Percentiles rank a stretch among this genome's conserved stretches.
Conservation (phyloP, 2,329 filamentous ascomycete species). For the Colletotrichum chlorophyti region DNA sequence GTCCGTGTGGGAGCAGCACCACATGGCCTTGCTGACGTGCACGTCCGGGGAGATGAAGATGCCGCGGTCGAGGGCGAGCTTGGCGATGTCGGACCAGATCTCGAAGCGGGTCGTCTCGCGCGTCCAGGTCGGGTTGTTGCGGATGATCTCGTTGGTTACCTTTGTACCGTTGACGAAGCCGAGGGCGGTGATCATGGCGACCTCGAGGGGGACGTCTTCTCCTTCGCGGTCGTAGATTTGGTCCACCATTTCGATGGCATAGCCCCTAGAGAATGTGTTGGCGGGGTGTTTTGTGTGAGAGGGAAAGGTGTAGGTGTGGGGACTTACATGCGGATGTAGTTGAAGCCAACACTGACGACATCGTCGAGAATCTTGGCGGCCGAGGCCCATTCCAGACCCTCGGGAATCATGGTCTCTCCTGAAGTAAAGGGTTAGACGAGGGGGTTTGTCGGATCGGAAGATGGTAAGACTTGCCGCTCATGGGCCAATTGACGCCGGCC, state of each 20-base stretch:
- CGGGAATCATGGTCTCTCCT: constrained; percentile 63
- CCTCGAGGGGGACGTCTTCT: constrained; percentile 45
- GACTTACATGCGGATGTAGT: constrained; percentile 54
- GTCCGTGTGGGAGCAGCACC: constrained; percentile 55
- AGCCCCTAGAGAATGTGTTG: constrained; percentile 42
- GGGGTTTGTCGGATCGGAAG: constrained; percentile 38
- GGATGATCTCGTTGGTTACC: constrained; percentile 52
- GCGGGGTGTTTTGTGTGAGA: too few relatives aligned
- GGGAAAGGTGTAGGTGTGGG: too few relatives aligned
- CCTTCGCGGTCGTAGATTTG: constrained; percentile 48
- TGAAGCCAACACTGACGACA: constrained; percentile 59
- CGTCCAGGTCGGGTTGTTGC: constrained; percentile 59
- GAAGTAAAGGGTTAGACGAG: constrained; percentile 34
- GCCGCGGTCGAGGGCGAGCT: constrained; percentile 33
- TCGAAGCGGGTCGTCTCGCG: constrained; percentile 60
- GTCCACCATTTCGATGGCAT: constrained; percentile 64
- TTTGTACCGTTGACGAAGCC: constrained; percentile 55
- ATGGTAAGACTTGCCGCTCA: constrained; percentile 60
- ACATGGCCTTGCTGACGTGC: constrained; percentile 47
- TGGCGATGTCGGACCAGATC: constrained; percentile 35
- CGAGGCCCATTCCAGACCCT: constrained; percentile 61
- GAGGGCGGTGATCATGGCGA: constrained; percentile 46
- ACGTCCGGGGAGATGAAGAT: constrained; percentile 49
- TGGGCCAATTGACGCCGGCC: constrained; percentile 61
- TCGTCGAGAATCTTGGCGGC: constrained; percentile 54